phyloP scores from a whole-genome alignment of 1,139 yeast species.

The Yamadazyma aaseri region DNA sequence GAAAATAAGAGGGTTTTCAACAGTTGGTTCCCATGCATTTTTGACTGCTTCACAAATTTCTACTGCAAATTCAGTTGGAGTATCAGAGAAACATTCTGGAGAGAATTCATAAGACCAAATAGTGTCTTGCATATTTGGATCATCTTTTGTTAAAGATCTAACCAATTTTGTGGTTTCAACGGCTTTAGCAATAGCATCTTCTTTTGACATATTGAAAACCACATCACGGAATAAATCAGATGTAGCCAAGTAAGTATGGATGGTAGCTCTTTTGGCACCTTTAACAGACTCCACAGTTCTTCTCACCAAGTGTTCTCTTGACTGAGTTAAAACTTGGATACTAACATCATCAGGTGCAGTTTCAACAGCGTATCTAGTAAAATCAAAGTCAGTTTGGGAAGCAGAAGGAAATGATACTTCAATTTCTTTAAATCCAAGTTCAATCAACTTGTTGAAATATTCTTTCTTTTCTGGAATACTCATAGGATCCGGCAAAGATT shows the following conservation, averaged over 20 bases:
- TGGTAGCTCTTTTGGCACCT: constrained; percentile 88
- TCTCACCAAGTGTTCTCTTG: constrained; percentile 83
- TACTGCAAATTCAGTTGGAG: constrained; percentile 79
- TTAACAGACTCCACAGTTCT: constrained; percentile 86
- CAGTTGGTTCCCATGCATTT: constrained; percentile 87
- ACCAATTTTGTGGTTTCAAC: constrained; percentile 81
- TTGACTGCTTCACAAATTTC: constrained; percentile 94
- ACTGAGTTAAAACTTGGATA: constrained; percentile 89
- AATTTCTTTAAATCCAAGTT: constrained; percentile 91
- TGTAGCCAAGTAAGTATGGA: constrained; percentile 90
- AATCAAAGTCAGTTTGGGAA: constrained; percentile 92
- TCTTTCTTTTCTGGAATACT: constrained; percentile 83
- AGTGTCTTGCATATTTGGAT: constrained; percentile 68
- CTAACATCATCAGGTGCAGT: constrained; percentile 91
- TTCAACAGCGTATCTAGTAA: constrained; percentile 89
- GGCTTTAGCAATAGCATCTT: constrained; percentile 78
- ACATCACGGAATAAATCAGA: constrained; percentile 89
- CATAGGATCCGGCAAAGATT: constrained; percentile 97
- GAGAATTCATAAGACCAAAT: constrained; percentile 91
- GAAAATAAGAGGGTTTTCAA: constrained; percentile 83
- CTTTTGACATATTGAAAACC: constrained; percentile 81
- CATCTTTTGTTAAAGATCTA: constrained; percentile 83
- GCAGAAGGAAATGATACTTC: constrained; percentile 98
- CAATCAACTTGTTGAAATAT: constrained; percentile 82
- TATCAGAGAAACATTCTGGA: constrained; percentile 92